These are phyloP conservation scores for Saccharomycopsis microspora DNA, from an alignment of 805 yeast genomes.

Conservation along the genomic window DNA sequence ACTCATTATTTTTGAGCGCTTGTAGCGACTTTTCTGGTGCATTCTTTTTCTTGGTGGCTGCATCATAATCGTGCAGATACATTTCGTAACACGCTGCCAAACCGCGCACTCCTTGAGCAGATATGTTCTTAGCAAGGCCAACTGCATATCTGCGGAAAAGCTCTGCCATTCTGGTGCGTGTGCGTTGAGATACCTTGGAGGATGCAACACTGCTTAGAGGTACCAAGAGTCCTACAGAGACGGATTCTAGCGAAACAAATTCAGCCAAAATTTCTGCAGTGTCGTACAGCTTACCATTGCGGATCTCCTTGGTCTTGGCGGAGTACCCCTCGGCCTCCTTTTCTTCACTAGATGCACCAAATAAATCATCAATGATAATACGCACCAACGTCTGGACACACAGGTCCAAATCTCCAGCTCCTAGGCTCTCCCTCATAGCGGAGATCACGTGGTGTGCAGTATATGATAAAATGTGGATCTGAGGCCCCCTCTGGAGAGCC, in stretches of 20 bases:
- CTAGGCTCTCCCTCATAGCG: slow-evolving; percentile 32
- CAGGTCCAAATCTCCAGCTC: slow-evolving; percentile 68
- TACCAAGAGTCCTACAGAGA: slow-evolving; percentile 12
- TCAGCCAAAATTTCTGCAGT: slow-evolving; percentile 69
- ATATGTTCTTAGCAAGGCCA: slow-evolving; percentile 70
- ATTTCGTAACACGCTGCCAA: slow-evolving; percentile 67
- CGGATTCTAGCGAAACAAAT: slow-evolving; percentile 39
- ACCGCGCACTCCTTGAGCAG: slow-evolving; percentile 43
- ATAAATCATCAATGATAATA: slow-evolving; percentile 81
- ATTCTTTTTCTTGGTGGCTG: no score
- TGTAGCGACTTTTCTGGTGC: no score
- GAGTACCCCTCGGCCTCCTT: slow-evolving; percentile 90
- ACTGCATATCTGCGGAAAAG: slow-evolving; percentile 61
- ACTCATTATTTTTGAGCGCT: slow-evolving; percentile 24
- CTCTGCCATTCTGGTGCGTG: slow-evolving; percentile 69
- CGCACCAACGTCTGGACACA: slow-evolving; percentile 49
- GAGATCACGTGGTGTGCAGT: slow-evolving; percentile 69
- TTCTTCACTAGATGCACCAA: slow-evolving; percentile 87
- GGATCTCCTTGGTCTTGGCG: slow-evolving; percentile 81
- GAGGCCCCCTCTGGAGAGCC: slow-evolving; percentile 83
- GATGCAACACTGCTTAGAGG: slow-evolving; percentile 51
- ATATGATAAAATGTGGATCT: slow-evolving; percentile 82
- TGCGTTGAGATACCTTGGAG: slow-evolving; percentile 51
- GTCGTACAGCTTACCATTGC: slow-evolving; percentile 78
- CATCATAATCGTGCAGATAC: slow-evolving; percentile 37